These are phyloP conservation scores for Blastobotrys robertii DNA, from an alignment of 805 yeast species.

Conservation along the genomic window DNA sequence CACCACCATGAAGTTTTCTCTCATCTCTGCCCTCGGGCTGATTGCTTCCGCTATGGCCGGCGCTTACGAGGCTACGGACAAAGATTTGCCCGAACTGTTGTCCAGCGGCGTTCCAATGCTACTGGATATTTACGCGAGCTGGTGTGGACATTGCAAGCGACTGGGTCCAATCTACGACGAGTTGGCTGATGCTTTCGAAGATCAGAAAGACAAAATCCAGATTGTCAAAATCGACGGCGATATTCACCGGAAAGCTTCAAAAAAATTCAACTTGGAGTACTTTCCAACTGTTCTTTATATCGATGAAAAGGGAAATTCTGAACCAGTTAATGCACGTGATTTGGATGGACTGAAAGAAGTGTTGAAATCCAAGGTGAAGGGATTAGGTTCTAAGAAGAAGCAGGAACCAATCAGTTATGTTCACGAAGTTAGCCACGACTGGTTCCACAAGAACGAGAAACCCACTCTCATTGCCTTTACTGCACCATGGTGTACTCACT, in stretches of 20 bases:
- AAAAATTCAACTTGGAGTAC: slow-evolving; percentile 44
- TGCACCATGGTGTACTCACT: slow-evolving; percentile 50
- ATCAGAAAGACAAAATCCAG: slow-evolving; percentile 34
- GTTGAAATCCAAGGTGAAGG: slow-evolving; percentile 31
- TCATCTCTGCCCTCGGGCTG: background rate
- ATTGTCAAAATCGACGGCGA: slow-evolving; percentile 55
- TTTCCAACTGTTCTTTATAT: slow-evolving; percentile 59
- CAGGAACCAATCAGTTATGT: slow-evolving; percentile 5
- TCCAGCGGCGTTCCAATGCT: slow-evolving; percentile 56
- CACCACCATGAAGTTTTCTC: too few species aligned
- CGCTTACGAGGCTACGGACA: slow-evolving; percentile 30
- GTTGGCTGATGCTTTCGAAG: slow-evolving; percentile 55
- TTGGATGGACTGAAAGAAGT: slow-evolving; percentile 40
- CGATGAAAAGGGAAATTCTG: slow-evolving; percentile 38
- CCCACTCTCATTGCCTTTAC: slow-evolving; percentile 44
- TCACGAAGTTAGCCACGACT: slow-evolving; percentile 29
- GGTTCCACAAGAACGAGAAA: slow-evolving; percentile 32
- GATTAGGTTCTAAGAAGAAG: slow-evolving; percentile 17
- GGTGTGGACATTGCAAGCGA: slow-evolving; percentile 94
- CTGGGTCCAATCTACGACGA: slow-evolving; percentile 81
- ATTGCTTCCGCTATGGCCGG: slow-evolving; percentile 5
- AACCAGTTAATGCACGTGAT: slow-evolving; percentile 47
- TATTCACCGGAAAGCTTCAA: slow-evolving; percentile 39
- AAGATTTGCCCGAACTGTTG: slow-evolving; percentile 52
- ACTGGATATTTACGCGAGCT: slow-evolving; percentile 63